Base-by-base conservation (phyloP, 352 stramenopile species). In the Phytophthora melonis region DNA sequence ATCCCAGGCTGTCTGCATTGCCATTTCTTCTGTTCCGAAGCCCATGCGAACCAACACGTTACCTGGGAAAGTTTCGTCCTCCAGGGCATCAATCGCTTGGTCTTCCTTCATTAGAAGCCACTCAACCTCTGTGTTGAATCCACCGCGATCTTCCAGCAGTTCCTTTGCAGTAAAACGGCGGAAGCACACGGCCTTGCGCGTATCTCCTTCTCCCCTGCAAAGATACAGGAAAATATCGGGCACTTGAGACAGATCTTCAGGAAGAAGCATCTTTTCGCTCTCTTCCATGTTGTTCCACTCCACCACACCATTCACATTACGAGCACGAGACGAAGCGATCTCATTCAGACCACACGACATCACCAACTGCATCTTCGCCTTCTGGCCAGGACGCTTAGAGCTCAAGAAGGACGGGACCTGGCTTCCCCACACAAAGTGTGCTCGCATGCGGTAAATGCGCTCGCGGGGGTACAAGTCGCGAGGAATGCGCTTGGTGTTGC, bases 151-250 rank as follows among this genome's bases (percentile, higher is more conserved):
- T 2, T 90, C 75, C 14, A 98, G 54, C 0, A 98, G 71, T 11
- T 97, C 87, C 58, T 92, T 88, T 2, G 91, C 89, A 6, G 73
- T 89, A 77, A 93, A 95, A 9, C 93, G 91, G 32, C 84, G 84
- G 71, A 88, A 97, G 50, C 86, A 96, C 25, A 98, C 76, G 0
- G 78, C 75, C n/a, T 83, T 85, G 1, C 87, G 75, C 8, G 75
- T 85, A 30, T 89, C 84, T 18, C 84, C 83, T 47, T 93, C 84
- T 54, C 88, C 87, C 53, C 81, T 82, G 72, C 87, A 93, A 32
- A 98, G 63, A 60, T 98, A 96, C 63, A 98, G 70, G 64, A 98
- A 97, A 54, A 97, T 83, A 50, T 98, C 91, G 3, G 92, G 92
- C 10, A 98, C 87, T 68, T 97, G 88, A 0, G 75, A 78, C 9